A percentile compares a stretch with the other conserved stretches of the same genome.
Conservation (phyloP, 2,329 filamentous ascomycete species). For the Nothopassalora personata region DNA sequence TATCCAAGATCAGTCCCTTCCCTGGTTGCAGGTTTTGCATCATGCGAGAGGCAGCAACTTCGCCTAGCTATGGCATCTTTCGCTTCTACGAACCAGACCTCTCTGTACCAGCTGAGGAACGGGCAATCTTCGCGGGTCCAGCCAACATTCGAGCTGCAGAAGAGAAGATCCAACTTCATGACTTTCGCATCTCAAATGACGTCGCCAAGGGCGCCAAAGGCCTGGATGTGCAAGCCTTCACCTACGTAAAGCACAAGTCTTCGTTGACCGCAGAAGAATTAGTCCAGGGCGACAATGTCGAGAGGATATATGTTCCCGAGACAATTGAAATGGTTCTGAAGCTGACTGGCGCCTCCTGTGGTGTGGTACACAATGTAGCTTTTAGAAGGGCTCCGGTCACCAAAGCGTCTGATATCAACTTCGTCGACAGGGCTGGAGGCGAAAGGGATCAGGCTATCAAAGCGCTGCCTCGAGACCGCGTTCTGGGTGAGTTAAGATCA, state of each 20-base stretch:
- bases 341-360: slow-evolving; percentile 15
- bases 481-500: slow-evolving; percentile 7
- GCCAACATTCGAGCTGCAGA: slow-evolving; percentile 10
- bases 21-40: neutral
- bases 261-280: slow-evolving; percentile 7
- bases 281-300: slow-evolving; percentile 11
- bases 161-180: slow-evolving; percentile 10
- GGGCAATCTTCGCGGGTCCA: slow-evolving; percentile 15
- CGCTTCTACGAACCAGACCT: slow-evolving; percentile 19
- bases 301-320: slow-evolving; percentile 13
- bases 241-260: slow-evolving; percentile 11
- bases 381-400: slow-evolving; percentile 11
- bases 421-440: slow-evolving; percentile 4
- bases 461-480: slow-evolving; percentile 10
- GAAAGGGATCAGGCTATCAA: slow-evolving; percentile 7
- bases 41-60: neutral
- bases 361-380: slow-evolving; percentile 8
- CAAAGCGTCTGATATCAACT: slow-evolving; percentile 10
- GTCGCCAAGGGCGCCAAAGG: slow-evolving; percentile 9
- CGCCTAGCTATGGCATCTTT: slow-evolving; percentile 4
- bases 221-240: slow-evolving; percentile 17
- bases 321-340: slow-evolving; percentile 11
- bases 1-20: neutral
- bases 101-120: slow-evolving; percentile 7
- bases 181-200: slow-evolving; percentile 12